Evolutionary conservation across 805 yeast genomes (phyloP), one percentile per base, ranked within the genome.

Genomic region (Nakazawaea laoshanensis): DNA sequence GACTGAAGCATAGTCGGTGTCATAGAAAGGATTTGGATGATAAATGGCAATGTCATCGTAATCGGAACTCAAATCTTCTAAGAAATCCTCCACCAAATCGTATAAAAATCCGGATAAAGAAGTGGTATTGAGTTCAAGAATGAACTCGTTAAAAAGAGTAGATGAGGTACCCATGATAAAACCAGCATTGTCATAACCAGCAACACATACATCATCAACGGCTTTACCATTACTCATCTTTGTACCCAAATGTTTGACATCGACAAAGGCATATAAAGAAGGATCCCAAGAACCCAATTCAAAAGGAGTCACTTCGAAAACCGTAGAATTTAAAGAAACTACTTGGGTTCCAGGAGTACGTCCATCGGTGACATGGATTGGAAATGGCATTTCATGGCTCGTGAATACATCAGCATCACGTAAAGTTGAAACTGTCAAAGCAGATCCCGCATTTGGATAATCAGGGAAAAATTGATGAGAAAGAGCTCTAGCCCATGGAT

Each of bases 211-310:
- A 8, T 52, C 48, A 10, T 54, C 53, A 4, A 47, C 46, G 7
- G 85, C 77, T 14, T 49, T 41, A 25, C 95, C 95, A 39, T 74
- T 63, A 17, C 63, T 46, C 22, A 80, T 67, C 15, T 66, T 53
- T 1, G 94, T 66, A 7, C 95, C 95, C 30, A 83, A 52, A 49
- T 80, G 85, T 52, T 74, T 67, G 28, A 74, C 55, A 39, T 80
- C 77, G 9, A 77, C 63, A 53, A 87, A 86, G 3, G 79, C 59
- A 35, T 67, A 62, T 35, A 83, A 55, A 2, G 79, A 61, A 10
- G 85, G 81, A 49, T 87, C 96, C 94, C 94, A 86, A 4, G 94
- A 77, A 10, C 96, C 96, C 48, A 86, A 56, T 49, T 79, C 83
- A 45, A 61, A 77, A 10, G 94, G 88, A 31, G 66, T 68, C 43